phyloP scores from a whole-genome alignment of 2,329 filamentous ascomycete species.

The Fusarium dlaminii region DNA sequence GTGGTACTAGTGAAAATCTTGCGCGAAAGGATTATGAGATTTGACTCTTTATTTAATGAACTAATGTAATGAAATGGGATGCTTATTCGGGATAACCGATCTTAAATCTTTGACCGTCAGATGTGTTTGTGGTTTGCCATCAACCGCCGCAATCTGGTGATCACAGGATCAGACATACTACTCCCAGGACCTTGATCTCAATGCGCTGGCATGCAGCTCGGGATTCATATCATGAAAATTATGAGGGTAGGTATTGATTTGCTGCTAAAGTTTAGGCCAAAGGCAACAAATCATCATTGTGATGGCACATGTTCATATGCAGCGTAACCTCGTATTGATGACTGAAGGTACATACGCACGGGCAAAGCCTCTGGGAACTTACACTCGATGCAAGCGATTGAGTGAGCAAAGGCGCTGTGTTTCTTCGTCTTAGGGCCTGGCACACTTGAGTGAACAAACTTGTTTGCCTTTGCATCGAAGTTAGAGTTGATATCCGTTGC shows the following conservation, averaged over 20 bases:
- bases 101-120: neutral
- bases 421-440: neutral
- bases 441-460: neutral
- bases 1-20: neutral
- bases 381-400: neutral
- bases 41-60: neutral
- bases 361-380: neutral
- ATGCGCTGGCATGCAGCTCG: neutral
- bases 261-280: neutral
- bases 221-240: neutral
- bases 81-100: neutral
- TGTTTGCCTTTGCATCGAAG: neutral
- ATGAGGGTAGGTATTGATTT: neutral
- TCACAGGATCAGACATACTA: neutral
- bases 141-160: neutral
- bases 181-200: neutral
- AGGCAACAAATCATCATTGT: neutral
- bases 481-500: slow-evolving; percentile 12
- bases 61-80: neutral
- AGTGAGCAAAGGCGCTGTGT: neutral
- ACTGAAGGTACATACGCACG: neutral
- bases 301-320: neutral
- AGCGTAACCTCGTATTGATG: slow-evolving; percentile 19
- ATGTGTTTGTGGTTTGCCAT: neutral
- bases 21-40: neutral